phyloP scores from a whole-genome alignment of 2,329 filamentous ascomycete genomes.

The Penicillium sp. region DNA sequence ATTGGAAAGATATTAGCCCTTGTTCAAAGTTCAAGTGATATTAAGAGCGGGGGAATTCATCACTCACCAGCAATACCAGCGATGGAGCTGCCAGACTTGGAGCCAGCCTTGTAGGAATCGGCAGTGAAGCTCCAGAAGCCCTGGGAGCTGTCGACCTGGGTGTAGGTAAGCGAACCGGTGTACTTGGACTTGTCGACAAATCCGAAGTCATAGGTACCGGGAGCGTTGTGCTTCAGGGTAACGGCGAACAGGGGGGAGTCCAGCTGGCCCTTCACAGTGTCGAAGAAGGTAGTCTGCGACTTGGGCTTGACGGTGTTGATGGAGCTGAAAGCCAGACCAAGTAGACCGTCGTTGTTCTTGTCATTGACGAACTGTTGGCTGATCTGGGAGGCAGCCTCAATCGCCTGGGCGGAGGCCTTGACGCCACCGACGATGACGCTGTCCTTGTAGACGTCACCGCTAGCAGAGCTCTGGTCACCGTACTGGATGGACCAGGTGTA shows the following conservation, averaged over 20 bases:
- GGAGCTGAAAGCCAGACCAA: constrained; percentile 65
- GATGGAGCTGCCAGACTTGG: constrained; percentile 50
- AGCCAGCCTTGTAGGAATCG: constrained; percentile 62
- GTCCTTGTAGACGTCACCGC: constrained; percentile 70
- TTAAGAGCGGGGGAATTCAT: neutral
- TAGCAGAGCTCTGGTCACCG: constrained; percentile 68
- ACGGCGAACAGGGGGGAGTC: constrained; percentile 60
- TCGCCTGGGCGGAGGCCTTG: constrained; percentile 65
- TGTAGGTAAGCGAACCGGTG: constrained; percentile 63
- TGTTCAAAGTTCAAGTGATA: neutral
- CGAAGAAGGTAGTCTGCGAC: constrained; percentile 64
- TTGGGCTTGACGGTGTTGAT: constrained; percentile 64
- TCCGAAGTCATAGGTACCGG: constrained; percentile 64
- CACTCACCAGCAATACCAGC: constrained; percentile 60
- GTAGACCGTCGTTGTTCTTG: constrained; percentile 62
- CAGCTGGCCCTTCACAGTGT: constrained; percentile 61
- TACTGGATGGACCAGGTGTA: constrained; percentile 67
- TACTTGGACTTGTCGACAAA: constrained; percentile 66
- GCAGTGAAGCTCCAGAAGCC: constrained; percentile 69
- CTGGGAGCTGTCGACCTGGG: constrained; percentile 61
- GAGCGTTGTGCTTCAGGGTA: constrained; percentile 59
- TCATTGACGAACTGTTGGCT: constrained; percentile 61
- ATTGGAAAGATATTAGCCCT: constrained; percentile 1
- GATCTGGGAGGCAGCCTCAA: constrained; percentile 68
- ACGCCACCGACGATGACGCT: constrained; percentile 67